Evolutionary conservation across 495 filamentous ascomycete species (phyloP).

Genomic region (Hapsidospora chrysogenum): DNA sequence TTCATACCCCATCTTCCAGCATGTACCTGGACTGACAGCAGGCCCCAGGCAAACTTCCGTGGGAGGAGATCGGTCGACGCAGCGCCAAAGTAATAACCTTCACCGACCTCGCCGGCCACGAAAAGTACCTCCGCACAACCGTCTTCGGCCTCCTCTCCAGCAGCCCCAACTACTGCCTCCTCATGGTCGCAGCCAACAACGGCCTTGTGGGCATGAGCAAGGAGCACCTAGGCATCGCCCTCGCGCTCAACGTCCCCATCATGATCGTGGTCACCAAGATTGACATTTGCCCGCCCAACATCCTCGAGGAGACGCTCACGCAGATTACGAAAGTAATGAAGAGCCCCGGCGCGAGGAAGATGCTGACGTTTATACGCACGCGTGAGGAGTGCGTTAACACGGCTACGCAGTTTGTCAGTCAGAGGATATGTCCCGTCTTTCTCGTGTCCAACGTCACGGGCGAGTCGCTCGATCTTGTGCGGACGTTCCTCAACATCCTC

Average conservation of each 20-base stretch:
- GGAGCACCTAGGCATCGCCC: conserved; percentile 89
- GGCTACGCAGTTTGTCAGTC: conserved; percentile 86
- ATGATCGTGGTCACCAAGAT: conserved; percentile 99
- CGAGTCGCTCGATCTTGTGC: conserved; percentile 59
- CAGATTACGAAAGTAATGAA: conserved; percentile 87
- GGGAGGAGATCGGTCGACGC: conserved; percentile 95
- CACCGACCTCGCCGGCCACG: conserved; percentile 89
- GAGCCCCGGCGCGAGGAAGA: conserved; percentile 82
- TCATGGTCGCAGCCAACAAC: conserved; percentile 98
- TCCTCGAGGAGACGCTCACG: conserved; percentile 83
- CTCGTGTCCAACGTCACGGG: conserved; percentile 97
- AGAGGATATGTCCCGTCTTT: conserved; percentile 93
- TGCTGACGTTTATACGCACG: conserved; percentile 92
- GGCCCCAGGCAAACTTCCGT: conserved; percentile 44
- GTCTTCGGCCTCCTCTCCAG: conserved; percentile 90
- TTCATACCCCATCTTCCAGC: no score
- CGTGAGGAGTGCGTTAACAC: conserved; percentile 87
- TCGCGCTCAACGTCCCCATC: conserved; percentile 90
- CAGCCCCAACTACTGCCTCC: conserved; percentile 91
- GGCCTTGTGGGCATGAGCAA: conserved; percentile 96
- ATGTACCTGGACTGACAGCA: neutral
- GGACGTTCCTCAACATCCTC: conserved; percentile 86
- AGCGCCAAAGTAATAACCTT: conserved; percentile 95
- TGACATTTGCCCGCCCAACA: conserved; percentile 94
- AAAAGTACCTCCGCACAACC: conserved; percentile 87